Percentiles rank a stretch among this genome's conserved stretches.
These are phyloP conservation scores for Dendrostoma leiphaemia DNA, from an alignment of 2,329 filamentous ascomycete species.

Conservation along the genomic window DNA sequence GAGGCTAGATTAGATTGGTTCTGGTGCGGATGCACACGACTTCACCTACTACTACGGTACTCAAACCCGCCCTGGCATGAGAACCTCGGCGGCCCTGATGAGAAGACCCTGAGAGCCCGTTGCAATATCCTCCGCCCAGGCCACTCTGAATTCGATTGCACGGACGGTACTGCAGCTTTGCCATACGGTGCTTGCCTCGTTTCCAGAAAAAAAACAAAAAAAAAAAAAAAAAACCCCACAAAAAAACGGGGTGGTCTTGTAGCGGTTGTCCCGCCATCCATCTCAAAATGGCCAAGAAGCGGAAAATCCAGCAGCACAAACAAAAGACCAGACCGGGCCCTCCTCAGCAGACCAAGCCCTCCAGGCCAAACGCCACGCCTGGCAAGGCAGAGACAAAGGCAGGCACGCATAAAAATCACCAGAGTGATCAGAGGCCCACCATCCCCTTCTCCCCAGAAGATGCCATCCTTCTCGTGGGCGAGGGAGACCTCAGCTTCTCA, in stretches of 20 bases:
- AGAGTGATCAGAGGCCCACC: constrained; percentile 39
- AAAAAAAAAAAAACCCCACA: too few species aligned
- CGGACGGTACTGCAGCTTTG: background rate
- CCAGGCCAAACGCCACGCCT: background rate
- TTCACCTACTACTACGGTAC: too few species aligned
- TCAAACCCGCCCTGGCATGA: too few species aligned
- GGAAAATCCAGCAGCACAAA: constrained; percentile 33
- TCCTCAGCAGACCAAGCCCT: constrained; percentile 7
- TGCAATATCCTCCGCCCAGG: background rate
- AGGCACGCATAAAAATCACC: constrained; percentile 17
- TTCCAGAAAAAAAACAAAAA: too few species aligned
- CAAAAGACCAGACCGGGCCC: constrained; percentile 12
- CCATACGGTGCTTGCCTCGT: too few species aligned
- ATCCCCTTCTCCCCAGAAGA: constrained; percentile 69
- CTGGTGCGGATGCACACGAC: background rate
- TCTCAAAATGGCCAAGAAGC: constrained; percentile 38
- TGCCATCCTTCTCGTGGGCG: constrained; percentile 72
- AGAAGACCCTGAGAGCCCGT: background rate
- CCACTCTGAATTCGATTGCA: background rate
- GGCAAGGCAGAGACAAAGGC: constrained; percentile 20
- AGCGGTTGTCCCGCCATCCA: background rate
- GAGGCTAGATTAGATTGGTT: too few species aligned
- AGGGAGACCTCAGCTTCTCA: constrained; percentile 79
- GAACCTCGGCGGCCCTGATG: background rate
- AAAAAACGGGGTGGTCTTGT: too few species aligned